Percentiles rank a stretch among this genome's conserved stretches.
Evolutionary conservation across 495 filamentous ascomycete species (phyloP).

Genomic region (Penicillium riverlandense): DNA sequence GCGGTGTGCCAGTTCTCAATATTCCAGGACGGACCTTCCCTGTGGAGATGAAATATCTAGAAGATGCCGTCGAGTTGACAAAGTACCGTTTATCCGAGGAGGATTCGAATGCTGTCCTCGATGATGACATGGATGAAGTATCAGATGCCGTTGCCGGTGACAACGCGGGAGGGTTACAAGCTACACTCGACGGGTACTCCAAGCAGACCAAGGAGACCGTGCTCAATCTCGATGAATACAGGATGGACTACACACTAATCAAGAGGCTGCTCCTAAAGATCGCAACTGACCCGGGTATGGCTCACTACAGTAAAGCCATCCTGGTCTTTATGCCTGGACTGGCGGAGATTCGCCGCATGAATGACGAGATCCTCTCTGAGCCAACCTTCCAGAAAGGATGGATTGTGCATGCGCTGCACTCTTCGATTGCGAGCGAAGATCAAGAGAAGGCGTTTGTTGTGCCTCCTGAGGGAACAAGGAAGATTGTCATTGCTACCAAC

Average conservation of each 20-base stretch:
- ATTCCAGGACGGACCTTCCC: conserved; percentile 93
- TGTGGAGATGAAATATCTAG: conserved; percentile 77
- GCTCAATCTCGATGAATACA: conserved; percentile 73
- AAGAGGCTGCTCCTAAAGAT: conserved; percentile 65
- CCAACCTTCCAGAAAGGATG: conserved; percentile 61
- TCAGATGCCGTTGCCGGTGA: conserved; percentile 36
- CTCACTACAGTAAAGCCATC: conserved; percentile 77
- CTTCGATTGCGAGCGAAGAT: conserved; percentile 90
- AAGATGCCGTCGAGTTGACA: conserved; percentile 83
- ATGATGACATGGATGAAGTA: conserved; percentile 42
- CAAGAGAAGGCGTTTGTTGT: conserved; percentile 86
- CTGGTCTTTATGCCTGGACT: conserved; percentile 92
- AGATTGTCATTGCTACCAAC: conserved; percentile 93
- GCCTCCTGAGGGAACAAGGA: conserved; percentile 71
- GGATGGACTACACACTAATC: conserved; percentile 78
- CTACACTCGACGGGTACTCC: conserved; percentile 62
- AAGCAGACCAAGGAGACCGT: conserved; percentile 65
- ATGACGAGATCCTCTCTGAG: conserved; percentile 71
- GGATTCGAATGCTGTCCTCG: conserved; percentile 28
- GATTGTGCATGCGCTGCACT: conserved; percentile 84
- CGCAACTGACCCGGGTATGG: conserved; percentile 55
- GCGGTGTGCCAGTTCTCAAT: conserved; percentile 73
- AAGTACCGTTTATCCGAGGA: conserved; percentile 56
- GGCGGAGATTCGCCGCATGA: conserved; percentile 81
- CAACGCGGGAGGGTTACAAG: conserved; percentile 26